Percentiles rank a stretch among this genome's conserved stretches.
Evolutionary conservation across 441 rosid species (phyloP).

Genomic region (Rhodomyrtus psidioides): DNA sequence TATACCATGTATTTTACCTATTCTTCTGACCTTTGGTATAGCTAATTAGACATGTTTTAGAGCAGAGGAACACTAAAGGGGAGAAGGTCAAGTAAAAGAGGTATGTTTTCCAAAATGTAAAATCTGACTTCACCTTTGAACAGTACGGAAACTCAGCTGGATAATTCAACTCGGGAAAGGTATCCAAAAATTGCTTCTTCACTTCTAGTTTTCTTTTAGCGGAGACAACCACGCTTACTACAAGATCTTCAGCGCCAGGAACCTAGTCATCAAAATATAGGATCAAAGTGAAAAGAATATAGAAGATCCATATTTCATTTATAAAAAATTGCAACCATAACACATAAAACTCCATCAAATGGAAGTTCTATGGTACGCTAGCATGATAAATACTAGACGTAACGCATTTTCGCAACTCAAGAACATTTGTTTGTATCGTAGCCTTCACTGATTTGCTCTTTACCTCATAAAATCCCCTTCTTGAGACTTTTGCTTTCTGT

Average conservation of each 20-base stretch:
- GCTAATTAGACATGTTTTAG: background rate
- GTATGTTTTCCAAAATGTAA: background rate
- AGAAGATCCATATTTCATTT: background rate
- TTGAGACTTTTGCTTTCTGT: slow-evolving; percentile 35
- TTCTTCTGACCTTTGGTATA: background rate
- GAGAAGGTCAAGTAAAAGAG: background rate
- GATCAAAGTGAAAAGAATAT: background rate
- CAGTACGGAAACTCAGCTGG: slow-evolving; percentile 54
- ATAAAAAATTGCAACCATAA: background rate
- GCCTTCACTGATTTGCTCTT: background rate
- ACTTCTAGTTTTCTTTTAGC: slow-evolving; percentile 33
- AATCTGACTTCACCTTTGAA: slow-evolving; percentile 48
- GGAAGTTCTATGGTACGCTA: background rate
- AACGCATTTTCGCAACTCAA: background rate
- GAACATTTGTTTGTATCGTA: background rate
- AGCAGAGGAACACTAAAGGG: background rate
- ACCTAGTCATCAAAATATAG: slow-evolving; percentile 28
- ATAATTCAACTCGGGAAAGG: slow-evolving; percentile 28
- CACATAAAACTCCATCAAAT: background rate
- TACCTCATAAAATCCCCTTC: slow-evolving; percentile 51
- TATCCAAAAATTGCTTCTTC: slow-evolving; percentile 33
- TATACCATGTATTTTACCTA: background rate
- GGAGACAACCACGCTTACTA: slow-evolving; percentile 54
- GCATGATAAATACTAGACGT: background rate
- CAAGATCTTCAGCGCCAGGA: slow-evolving; percentile 46